Evolutionary conservation across 768 basidiomycete genomes (phyloP).

Genomic region (Suillus variegatus): DNA sequence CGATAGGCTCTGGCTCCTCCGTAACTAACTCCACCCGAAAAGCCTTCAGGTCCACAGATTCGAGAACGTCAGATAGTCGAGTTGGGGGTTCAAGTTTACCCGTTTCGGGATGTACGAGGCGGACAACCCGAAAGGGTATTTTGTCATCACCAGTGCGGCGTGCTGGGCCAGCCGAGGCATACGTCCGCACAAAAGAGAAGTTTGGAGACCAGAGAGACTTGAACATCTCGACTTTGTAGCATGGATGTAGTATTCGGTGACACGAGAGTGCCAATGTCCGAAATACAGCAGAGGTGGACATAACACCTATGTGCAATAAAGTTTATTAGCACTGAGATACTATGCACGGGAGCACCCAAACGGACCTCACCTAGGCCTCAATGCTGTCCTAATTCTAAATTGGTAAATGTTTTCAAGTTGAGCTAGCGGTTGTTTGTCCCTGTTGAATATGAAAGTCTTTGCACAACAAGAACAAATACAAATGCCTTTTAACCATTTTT

Average conservation of each 20-base stretch:
- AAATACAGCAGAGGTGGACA: background rate
- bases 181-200: background rate
- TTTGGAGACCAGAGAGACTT: constrained; percentile 8
- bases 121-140: constrained; percentile 45
- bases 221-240: background rate
- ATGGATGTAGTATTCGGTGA: constrained; percentile 7
- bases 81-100: constrained; percentile 37
- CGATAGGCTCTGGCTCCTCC: constrained; percentile 52
- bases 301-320: background rate
- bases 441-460: constrained; percentile 24
- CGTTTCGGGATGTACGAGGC: constrained; percentile 49
- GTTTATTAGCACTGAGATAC: background rate
- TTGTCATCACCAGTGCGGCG: constrained; percentile 34
- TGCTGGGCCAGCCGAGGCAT: constrained; percentile 1
- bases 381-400: background rate
- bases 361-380: background rate
- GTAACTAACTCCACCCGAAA: constrained; percentile 59
- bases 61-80: constrained; percentile 46
- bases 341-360: background rate
- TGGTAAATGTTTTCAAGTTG: background rate
- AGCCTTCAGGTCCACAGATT: constrained; percentile 39
- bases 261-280: constrained; percentile 10
- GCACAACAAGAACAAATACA: constrained; percentile 26
- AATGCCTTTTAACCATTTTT: constrained; percentile 2
- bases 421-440: constrained; percentile 28